These are phyloP conservation scores for Kodamaea kaohsiungensis DNA, from an alignment of 805 yeast species.

Conservation along the genomic window DNA sequence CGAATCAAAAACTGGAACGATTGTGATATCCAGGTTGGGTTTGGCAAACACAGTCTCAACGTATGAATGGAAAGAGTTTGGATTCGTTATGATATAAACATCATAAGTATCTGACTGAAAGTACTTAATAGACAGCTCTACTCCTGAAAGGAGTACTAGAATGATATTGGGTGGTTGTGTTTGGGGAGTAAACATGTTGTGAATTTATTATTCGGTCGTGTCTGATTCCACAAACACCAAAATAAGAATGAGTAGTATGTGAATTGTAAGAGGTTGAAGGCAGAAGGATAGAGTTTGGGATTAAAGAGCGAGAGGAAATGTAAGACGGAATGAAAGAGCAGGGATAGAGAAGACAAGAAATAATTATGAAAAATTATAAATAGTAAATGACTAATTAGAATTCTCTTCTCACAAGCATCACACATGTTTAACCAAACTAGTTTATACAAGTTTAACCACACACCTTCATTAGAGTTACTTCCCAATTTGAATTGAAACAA, in stretches of 20 bases:
- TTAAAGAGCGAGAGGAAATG: too few relatives aligned
- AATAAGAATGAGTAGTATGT: neutral
- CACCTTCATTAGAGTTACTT: too few relatives aligned
- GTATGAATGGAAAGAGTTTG: slow-evolving; percentile 13
- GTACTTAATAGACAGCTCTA: slow-evolving; percentile 15
- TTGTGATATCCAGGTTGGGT: slow-evolving; percentile 5
- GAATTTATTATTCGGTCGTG: neutral
- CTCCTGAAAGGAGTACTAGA: slow-evolving; percentile 8
- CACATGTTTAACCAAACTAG: too few relatives aligned
- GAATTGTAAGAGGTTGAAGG: neutral
- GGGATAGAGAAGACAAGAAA: too few relatives aligned
- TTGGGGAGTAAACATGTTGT: slow-evolving; percentile 4
- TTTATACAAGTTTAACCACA: too few relatives aligned
- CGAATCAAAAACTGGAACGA: slow-evolving; percentile 11
- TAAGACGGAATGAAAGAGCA: too few relatives aligned
- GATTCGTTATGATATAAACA: slow-evolving; percentile 18
- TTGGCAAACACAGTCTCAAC: slow-evolving; percentile 8
- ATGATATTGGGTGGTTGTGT: neutral
- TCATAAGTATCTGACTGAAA: slow-evolving; percentile 10
- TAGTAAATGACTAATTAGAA: too few relatives aligned
- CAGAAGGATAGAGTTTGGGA: too few relatives aligned
- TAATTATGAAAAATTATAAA: too few relatives aligned
- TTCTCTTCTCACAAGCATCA: too few relatives aligned
- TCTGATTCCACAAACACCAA: neutral
- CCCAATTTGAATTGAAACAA: too few relatives aligned